Evolutionary conservation across 257 asterid species (phyloP), one percentile per base, ranked within the genome.

Genomic region (Solanum piurae): DNA sequence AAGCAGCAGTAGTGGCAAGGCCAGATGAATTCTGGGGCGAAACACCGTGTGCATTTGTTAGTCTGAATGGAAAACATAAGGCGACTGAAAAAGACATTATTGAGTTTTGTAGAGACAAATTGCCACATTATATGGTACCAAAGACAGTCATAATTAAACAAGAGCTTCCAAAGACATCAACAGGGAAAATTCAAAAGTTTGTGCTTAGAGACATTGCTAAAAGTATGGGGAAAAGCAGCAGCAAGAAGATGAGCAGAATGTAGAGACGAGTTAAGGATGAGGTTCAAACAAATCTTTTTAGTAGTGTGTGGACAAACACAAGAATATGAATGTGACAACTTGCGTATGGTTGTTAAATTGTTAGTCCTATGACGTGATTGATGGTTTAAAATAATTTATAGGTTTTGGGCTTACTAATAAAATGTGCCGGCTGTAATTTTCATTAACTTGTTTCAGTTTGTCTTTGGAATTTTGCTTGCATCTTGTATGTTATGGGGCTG

Each of bases 1-100:
- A 95, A 92, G 98, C 95, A 64, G 98, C 98, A 27, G 98, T 95
- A 84, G 98, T 94, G 91, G 98, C 96, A 31, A 75, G 94, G 80
- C 98, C 98, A 3, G 98, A 95, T 55, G 93, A 92, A 13, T 94
- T 91, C 69, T 95, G 98, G 98, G 96, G 98, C 0, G 98, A 95
- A 38, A 94, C 96, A 33, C 98, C 98, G 34, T 95, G 98, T 82
- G 98, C 98, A 16, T 95, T 95, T 52, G 84, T 94, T 87, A 95
- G 98, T 85, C 79, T 95, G 91, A 94, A 93, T 88, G 90, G 85
- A 27, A 87, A 73, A 55, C 88, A 92, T 13, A 93, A 87, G 87
- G 90, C 91, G 12, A 85, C 89, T 62, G 98, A 93, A 91, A 89
- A 90, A 75, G 98, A 93, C 27, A 83, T 95, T 44, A 84, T 91